Percentiles rank a stretch among this genome's conserved stretches.
Evolutionary conservation across 805 yeast species (phyloP).

Genomic region (Yamadazyma sp.): DNA sequence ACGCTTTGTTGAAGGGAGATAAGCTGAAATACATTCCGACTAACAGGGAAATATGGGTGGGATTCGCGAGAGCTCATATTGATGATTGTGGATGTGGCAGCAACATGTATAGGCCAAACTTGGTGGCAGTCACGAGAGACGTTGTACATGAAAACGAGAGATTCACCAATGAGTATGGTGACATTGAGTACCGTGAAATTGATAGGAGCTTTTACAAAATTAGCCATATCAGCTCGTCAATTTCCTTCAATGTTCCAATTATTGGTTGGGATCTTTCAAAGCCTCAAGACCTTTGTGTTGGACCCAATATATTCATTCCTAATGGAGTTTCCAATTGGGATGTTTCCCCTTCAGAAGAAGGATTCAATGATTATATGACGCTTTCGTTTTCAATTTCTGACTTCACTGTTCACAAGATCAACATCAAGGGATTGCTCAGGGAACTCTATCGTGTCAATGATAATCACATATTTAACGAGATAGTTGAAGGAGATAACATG

Average conservation of each 20-base stretch:
- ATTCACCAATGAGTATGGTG: constrained; percentile 7
- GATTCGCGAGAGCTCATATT: constrained; percentile 43
- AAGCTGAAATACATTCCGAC: constrained; percentile 16
- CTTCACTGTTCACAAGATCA: constrained; percentile 33
- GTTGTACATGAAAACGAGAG: background rate
- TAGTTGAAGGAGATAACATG: constrained; percentile 5
- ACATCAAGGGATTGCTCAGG: constrained; percentile 32
- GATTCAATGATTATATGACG: constrained; percentile 28
- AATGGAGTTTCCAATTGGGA: constrained; percentile 36
- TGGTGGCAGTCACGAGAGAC: constrained; percentile 27
- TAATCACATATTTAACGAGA: constrained; percentile 9
- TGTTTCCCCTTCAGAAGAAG: constrained; percentile 8
- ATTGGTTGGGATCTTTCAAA: constrained; percentile 25
- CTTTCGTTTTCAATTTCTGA: constrained; percentile 40
- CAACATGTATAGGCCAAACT: constrained; percentile 40
- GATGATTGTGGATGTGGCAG: constrained; percentile 41
- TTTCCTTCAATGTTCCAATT: constrained; percentile 32
- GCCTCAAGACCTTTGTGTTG: constrained; percentile 26
- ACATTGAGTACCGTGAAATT: constrained; percentile 4
- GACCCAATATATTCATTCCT: constrained; percentile 35
- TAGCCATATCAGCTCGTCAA: constrained; percentile 32
- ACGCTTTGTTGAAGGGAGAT: constrained; percentile 14
- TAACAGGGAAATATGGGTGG: constrained; percentile 36
- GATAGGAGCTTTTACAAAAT: constrained; percentile 20
- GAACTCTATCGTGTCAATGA: constrained; percentile 16